These are phyloP conservation scores for Lecanosticta acicola DNA, from an alignment of 2,329 filamentous ascomycete species.

Conservation along the genomic window DNA sequence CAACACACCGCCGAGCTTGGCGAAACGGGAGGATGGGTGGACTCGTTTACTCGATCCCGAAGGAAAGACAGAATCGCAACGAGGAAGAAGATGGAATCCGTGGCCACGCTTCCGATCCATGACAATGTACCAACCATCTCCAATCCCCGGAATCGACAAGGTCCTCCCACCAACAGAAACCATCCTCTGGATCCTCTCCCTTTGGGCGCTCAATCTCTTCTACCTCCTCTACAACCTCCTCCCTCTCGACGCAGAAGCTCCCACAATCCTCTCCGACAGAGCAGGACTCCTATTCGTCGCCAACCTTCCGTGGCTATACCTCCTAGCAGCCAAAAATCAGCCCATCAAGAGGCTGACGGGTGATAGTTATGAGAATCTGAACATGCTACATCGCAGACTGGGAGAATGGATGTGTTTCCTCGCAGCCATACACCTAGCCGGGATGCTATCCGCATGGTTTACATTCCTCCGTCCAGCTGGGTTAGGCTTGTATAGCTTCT, in stretches of 20 bases:
- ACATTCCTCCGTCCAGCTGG: slow-evolving; percentile 43
- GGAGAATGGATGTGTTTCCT: slow-evolving; percentile 59
- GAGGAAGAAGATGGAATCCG: background rate
- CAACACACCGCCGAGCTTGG: background rate
- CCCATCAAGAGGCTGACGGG: slow-evolving; percentile 57
- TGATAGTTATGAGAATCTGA: slow-evolving; percentile 60
- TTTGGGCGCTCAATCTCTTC: slow-evolving; percentile 53
- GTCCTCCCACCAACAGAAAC: slow-evolving; percentile 53
- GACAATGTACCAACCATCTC: slow-evolving; percentile 53
- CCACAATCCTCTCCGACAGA: slow-evolving; percentile 53
- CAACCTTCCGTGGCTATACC: slow-evolving; percentile 53
- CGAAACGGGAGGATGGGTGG: background rate
- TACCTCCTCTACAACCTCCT: slow-evolving; percentile 52
- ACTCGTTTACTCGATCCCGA: slow-evolving; percentile 1
- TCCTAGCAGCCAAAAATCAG: slow-evolving; percentile 62
- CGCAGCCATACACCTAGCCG: slow-evolving; percentile 51
- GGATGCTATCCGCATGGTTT: slow-evolving; percentile 54
- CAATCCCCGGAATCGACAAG: slow-evolving; percentile 54
- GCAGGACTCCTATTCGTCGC: slow-evolving; percentile 50
- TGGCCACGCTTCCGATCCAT: background rate
- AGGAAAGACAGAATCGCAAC: background rate
- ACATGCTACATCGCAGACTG: slow-evolving; percentile 59
- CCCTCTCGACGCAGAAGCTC: slow-evolving; percentile 28
- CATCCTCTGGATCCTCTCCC: slow-evolving; percentile 47
- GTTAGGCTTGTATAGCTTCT: slow-evolving; percentile 41